Base-by-base conservation (phyloP, 805 yeast genomes). In the Candida boleticola region DNA sequence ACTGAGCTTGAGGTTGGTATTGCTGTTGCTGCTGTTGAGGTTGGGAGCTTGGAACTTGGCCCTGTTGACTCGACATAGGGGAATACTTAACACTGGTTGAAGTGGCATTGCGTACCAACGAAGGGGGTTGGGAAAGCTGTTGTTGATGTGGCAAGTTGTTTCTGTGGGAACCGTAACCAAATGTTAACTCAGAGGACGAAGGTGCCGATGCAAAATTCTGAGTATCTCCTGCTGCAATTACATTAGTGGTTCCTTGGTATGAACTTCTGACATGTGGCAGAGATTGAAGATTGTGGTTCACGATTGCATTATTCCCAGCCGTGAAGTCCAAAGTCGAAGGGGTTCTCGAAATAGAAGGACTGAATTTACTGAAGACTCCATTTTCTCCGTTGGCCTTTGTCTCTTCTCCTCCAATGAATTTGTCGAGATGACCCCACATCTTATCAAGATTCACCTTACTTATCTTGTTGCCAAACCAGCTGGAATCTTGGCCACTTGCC, bases 401-500 rank as follows among this genome's bases (percentile, higher is more conserved):
- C 21, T 71, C 68, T 27, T 85, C 95, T 37, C 92, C 97, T 1
- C 96, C 97, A 30, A 95, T 83, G 44, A 92, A 89, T 57, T 88
- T 88, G 59, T 88, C 96, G 35, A 88, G 62, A 33, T 85, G 90
- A 9, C 93, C 92, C 96, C 96, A 88, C 41, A 89, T 83, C 56
- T 80, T 84, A 51, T 89, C 95, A 40, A 88, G 69, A 50, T 79
- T 82, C 19, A 84, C 85, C 53, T 82, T 81, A 11, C 70, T 62
- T 41, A 70, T 67, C 41, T 56, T 69, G 17, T 59, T 50, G 17
- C 87, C 83, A 49, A 89, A 76, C 97, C 97, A 90, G 3, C 89
- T 75, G 23, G 77, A 75, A 33, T 74, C 78, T 18, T 54, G 58
- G 21, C 64, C 46, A 3, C 60, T 61, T 21, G 68, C 52, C 20